Base-by-base conservation (phyloP, 2,329 filamentous ascomycete genomes). In the Claviceps quebecensis region DNA sequence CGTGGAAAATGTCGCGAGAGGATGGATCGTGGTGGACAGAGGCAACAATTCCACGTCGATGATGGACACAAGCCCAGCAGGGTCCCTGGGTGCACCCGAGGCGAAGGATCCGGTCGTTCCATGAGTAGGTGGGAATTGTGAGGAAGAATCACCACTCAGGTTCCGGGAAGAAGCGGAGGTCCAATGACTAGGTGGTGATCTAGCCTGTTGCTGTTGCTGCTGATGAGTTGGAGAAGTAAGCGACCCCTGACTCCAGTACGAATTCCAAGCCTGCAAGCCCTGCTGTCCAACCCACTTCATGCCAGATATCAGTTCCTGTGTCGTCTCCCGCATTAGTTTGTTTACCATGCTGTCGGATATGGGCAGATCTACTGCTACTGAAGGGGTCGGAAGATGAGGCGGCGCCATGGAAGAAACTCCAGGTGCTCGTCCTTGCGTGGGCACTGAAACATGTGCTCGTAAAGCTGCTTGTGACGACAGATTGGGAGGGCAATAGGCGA, bases 251-350 rank as follows among this genome's bases (percentile, higher is more conserved):
- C 85, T 87, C 79, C 86, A 89, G 67, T 93, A 91, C 60, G 77
- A 84, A 60, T 87, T 88, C 77, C 86, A 87, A 9, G 83, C 83
- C 62, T 87, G 83, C 60, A 81, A 74, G 22, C 86, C 81, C 62
- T 89, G 85, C 60, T 89, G 85, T 2, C 84, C 82, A 51, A 87
- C 78, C 81, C 84, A 89, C 57, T 78, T 83, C 26, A 82, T 84
- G 19, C 83, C 81, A 53, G 85, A 81, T 44, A 89, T 84, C 43
- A 87, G 70, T 60, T 87, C 85, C 60, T 91, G 86, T 0, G 86
- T 86, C 2, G 86, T 83, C 63, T 87, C 85, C 55, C 87, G 80
- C 68, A 87, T 84, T 50, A 90, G 76, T 57, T 86, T 84, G 66
- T 85, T 88, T 65, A 86, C 75, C 56, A 88, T 72, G 53, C 83